Conservation (phyloP, 208 protist species). For the Lotmaria passim region DNA sequence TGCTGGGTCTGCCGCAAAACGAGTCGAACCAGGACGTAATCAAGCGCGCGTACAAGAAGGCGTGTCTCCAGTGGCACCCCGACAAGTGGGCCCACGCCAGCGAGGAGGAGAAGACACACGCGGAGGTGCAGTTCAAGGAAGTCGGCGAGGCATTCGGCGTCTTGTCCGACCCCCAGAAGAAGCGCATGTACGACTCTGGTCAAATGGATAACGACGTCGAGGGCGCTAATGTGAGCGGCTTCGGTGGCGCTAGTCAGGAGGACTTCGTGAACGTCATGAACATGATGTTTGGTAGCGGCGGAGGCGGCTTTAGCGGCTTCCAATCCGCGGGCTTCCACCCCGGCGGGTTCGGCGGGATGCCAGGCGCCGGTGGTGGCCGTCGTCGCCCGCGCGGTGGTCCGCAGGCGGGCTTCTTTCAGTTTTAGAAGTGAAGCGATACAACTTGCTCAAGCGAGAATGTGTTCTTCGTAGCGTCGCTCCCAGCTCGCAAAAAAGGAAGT, state of each 20-base stretch:
- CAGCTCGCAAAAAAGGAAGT: too few species aligned
- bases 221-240: conserved; percentile 47
- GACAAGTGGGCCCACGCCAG: conserved; percentile 89
- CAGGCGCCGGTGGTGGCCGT: conserved; percentile 27
- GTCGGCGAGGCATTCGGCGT: conserved; percentile 85
- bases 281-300: conserved; percentile 66
- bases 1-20: conserved; percentile 68
- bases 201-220: conserved; percentile 89
- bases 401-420: conserved; percentile 37
- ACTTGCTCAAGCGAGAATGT: too few species aligned
- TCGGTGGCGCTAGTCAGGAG: conserved; percentile 28
- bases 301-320: conserved; percentile 20
- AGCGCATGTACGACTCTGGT: conserved; percentile 89
- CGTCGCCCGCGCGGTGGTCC: conserved; percentile 37
- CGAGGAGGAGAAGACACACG: conserved; percentile 73
- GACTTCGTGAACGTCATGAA: conserved; percentile 66
- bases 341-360: conserved; percentile 26
- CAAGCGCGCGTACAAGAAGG: conserved; percentile 88
- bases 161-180: conserved; percentile 90
- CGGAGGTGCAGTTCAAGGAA: conserved; percentile 91
- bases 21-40: conserved; percentile 75
- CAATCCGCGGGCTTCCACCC: conserved; percentile 9
- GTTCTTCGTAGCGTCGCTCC: too few species aligned
- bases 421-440: too few species aligned
- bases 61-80: conserved; percentile 92